phyloP scores from a whole-genome alignment of 257 asterid genomes.

The Capsicum pubescens region DNA sequence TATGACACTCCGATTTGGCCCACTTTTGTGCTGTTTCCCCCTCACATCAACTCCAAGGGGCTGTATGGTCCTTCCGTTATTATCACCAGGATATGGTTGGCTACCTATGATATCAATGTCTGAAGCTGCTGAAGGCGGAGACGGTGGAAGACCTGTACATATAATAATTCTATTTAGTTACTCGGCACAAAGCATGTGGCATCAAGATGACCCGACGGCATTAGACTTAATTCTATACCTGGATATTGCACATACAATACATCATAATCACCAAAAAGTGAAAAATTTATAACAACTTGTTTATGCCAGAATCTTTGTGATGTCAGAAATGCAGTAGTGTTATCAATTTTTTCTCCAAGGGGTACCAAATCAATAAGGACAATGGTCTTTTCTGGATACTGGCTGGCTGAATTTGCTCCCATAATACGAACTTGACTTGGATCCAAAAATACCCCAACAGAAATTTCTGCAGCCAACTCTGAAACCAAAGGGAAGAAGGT shows the following conservation, averaged over 20 bases:
- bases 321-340: slow-evolving; percentile 61
- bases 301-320: slow-evolving; percentile 83
- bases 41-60: slow-evolving; percentile 89
- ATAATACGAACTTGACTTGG: slow-evolving; percentile 90
- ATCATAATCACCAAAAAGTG: slow-evolving; percentile 78
- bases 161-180: slow-evolving; percentile 27
- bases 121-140: slow-evolving; percentile 87
- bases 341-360: slow-evolving; percentile 68
- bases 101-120: slow-evolving; percentile 57
- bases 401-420: slow-evolving; percentile 91
- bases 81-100: slow-evolving; percentile 72
- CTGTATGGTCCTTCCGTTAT: slow-evolving; percentile 60
- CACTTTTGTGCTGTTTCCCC: slow-evolving; percentile 54
- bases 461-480: slow-evolving; percentile 79
- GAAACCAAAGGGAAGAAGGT: slow-evolving; percentile 91
- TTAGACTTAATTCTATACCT: slow-evolving; percentile 51
- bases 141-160: slow-evolving; percentile 83
- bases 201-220: slow-evolving; percentile 16
- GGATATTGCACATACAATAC: slow-evolving; percentile 87
- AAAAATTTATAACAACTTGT: slow-evolving; percentile 60
- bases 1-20: slow-evolving; percentile 60
- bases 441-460: slow-evolving; percentile 75
- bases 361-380: slow-evolving; percentile 85
- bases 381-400: slow-evolving; percentile 75
- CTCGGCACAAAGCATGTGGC: not conserved